Base-by-base conservation (phyloP, 192 early-diverging fungal genomes). In the Umbelopsis vinacea region DNA sequence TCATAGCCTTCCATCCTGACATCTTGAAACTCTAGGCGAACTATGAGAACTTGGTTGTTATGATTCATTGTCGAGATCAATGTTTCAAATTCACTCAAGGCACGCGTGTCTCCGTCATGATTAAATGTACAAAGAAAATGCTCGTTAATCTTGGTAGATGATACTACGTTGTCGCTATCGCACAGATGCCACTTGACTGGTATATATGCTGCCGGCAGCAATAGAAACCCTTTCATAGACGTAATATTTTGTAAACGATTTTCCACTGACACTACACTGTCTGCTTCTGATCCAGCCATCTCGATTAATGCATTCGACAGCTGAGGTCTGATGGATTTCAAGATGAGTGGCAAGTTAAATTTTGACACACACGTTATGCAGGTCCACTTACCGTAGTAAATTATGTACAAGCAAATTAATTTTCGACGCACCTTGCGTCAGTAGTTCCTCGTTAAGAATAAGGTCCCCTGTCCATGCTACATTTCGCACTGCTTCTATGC, bases 121-220 rank as follows among this genome's bases (percentile, higher is more conserved):
- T 63, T 26, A 35, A 63, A 63, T 63, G 57, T 63, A n/a, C 57
- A 63, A 37, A 63, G 57, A 63, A 63, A 63, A 17, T 14, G 26
- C 24, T 63, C 26, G 14, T 15, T 63, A 33, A 12, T 29, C 7
- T 0, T 37, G 12, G 33, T 19, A 38, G 26, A 12, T 14, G 0
- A 15, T 63, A 6, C 8, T 43, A 6, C 19, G 17, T 22, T 14
- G 14, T 35, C 19, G 15, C 14, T 11, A 35, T 29, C 33, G 17
- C 3, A 11, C 33, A 29, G 33, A n/a, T 63, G 35, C 57, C 57
- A 63, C 37, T 63, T 63, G 14, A 63, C 24, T 14, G 57, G 57
- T 37, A 63, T n/a, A 35, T 12, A 9, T 19, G 57, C 10, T 26
- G 26, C 57, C 33, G 57, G 57, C 29, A 63, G 57, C 26, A 37